Base-by-base conservation (phyloP, 225 moss, liverwort and hornwort species). In the Marchantia paleacea region DNA sequence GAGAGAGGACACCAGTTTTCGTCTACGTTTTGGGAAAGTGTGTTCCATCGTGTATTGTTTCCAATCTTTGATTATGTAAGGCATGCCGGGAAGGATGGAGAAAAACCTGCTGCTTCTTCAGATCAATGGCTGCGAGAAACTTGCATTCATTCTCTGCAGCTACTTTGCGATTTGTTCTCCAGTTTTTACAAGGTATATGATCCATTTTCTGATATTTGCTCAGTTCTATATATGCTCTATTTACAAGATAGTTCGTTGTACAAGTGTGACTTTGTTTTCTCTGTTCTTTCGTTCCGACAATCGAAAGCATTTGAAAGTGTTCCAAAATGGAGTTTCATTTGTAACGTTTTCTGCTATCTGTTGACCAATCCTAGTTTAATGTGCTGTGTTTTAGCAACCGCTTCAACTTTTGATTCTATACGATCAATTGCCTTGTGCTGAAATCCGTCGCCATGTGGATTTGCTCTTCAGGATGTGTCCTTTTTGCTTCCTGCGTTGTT, bases 21-120 rank as follows among this genome's bases (percentile, higher is more conserved):
- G 61, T 88, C 91, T 64, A 88, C 90, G 19, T 99, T 99, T 78
- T 99, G 99, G 99, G 99, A 99, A 77, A 99, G 99, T 84, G 99
- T 99, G 62, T 99, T 95, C 81, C 95, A 99, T 86, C 92, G 99
- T 55, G 99, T 99, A 50, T 80, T 99, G 75, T 99, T 99, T 77
- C 99, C 99, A 57, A 95, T 99, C 81, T 99, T 99, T 85, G 99
- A 99, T 80, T 94, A 95, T 86, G 99, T 99, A 60, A 92, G 99
- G 77, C 95, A 95, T 91, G 99, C 91, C 80, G 95, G 99, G 69
- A 95, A 92, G 83, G 99, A 99, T 83, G 99, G 99, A 67, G 95
- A 95, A 82, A 99, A 95, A 79, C 99, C 95, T 18, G 85, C 85
- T 26, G 91, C 93, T 22, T 92, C 99, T 79, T 94, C 95, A 76